Percentiles rank a stretch among this genome's conserved stretches.
These are phyloP conservation scores for Fusarium begoniae DNA, from an alignment of 2,329 filamentous ascomycete genomes.

Conservation along the genomic window DNA sequence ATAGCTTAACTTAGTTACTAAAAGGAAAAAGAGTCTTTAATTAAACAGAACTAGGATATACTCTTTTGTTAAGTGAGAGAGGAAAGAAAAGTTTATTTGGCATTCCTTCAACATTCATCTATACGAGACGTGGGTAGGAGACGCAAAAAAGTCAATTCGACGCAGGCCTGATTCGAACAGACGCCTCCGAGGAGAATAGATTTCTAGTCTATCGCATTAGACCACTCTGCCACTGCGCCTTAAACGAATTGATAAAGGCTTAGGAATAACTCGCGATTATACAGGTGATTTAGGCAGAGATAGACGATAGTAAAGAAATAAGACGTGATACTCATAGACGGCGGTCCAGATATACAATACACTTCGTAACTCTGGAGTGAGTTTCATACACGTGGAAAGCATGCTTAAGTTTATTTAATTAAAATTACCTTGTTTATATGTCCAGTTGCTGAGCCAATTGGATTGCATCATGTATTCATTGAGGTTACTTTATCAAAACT, in stretches of 20 bases:
- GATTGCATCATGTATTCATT: not conserved
- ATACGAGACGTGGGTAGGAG: accelerated
- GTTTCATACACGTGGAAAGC: too few species aligned
- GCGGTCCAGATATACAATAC: not conserved
- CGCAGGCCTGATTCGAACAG: constrained; percentile 44
- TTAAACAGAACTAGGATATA: too few species aligned
- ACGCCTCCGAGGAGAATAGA: constrained; percentile 43
- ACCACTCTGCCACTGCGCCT: constrained; percentile 43
- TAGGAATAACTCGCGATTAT: accelerated
- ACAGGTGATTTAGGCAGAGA: accelerated
- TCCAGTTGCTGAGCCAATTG: not conserved
- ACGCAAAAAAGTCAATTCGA: constrained; percentile 28
- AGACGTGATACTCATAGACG: too few species aligned
- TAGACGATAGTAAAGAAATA: not conserved
- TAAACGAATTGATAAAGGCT: not conserved
- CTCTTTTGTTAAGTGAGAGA: too few species aligned
- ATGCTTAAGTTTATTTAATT: not conserved
- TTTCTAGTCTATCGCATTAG: constrained; percentile 45
- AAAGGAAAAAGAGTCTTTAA: too few species aligned
- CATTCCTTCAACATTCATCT: not conserved
- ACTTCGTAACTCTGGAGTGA: not conserved
- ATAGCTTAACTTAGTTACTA: not conserved
- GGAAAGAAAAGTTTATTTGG: not conserved
- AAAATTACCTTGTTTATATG: not conserved
- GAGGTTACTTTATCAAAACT: not conserved